Percentiles rank a stretch among this genome's conserved stretches.
phyloP scores from a whole-genome alignment of 1,284 basidiomycete genomes.

The Cryptococcus neoformans region DNA sequence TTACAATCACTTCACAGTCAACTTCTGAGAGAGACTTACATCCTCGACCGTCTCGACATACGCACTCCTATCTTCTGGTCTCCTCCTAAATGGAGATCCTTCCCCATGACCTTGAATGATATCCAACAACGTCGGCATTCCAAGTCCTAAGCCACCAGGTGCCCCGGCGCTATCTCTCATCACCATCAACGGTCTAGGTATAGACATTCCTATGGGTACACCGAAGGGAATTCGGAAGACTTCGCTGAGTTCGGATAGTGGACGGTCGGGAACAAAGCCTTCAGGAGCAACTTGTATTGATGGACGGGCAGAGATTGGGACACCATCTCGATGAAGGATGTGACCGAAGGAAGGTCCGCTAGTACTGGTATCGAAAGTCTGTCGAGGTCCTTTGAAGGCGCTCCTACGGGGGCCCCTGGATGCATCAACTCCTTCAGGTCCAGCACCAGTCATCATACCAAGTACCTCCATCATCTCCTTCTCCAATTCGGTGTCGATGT shows the following conservation, averaged over 20 bases:
- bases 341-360: conserved; percentile 47
- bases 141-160: conserved; percentile 23
- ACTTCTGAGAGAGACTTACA: conserved; percentile 22
- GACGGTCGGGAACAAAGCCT: not conserved
- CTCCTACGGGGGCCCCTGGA: not conserved
- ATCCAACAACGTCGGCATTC: conserved; percentile 10
- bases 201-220: conserved; percentile 16
- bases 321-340: conserved; percentile 32
- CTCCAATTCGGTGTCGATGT: conserved; percentile 4
- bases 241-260: not conserved
- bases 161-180: conserved; percentile 27
- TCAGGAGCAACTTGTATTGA: conserved; percentile 17
- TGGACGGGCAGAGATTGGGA: conserved; percentile 18
- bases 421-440: not conserved
- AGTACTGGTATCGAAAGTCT: conserved; percentile 34
- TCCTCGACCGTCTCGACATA: conserved; percentile 46
- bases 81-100: not conserved
- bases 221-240: conserved; percentile 30
- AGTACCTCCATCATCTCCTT: conserved; percentile 4
- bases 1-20: not conserved
- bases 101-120: conserved; percentile 6
- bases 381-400: conserved; percentile 22
- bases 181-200: conserved; percentile 26
- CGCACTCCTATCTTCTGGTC: conserved; percentile 32
- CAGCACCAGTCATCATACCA: not conserved